Evolutionary conservation across 1,284 basidiomycete species (phyloP).

Genomic region (Ustilago lituana): DNA sequence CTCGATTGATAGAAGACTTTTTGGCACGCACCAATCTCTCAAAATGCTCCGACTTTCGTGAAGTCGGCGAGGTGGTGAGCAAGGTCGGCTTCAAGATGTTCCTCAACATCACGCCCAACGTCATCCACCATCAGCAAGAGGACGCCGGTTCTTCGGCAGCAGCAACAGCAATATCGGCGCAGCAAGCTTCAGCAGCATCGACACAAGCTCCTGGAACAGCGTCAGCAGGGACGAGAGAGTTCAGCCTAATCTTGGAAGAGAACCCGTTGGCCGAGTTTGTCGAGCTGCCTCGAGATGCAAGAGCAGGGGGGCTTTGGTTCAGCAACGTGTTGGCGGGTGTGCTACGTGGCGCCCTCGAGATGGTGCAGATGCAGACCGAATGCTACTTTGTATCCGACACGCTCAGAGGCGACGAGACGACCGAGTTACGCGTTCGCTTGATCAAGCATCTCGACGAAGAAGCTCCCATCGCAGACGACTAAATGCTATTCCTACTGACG

Average conservation of each 20-base stretch:
- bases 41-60: constrained; percentile 86
- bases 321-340: constrained; percentile 96
- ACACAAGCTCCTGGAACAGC: constrained; percentile 7
- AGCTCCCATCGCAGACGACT: constrained; percentile 68
- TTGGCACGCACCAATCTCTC: constrained; percentile 78
- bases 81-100: constrained; percentile 97
- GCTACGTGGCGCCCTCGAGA: constrained; percentile 89
- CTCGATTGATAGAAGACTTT: constrained; percentile 95
- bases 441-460: constrained; percentile 95
- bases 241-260: constrained; percentile 88
- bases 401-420: constrained; percentile 89
- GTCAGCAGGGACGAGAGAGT: constrained; percentile 68
- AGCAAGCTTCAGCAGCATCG: constrained; percentile 10
- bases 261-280: constrained; percentile 98
- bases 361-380: constrained; percentile 98
- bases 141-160: constrained; percentile 47
- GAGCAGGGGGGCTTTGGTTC: constrained; percentile 82
- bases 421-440: constrained; percentile 89
- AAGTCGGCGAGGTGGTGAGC: constrained; percentile 74
- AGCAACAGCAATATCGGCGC: constrained; percentile 15
- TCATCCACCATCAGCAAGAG: constrained; percentile 73
- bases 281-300: constrained; percentile 89
- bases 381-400: constrained; percentile 88
- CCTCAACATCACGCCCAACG: constrained; percentile 86
- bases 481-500: background rate